phyloP scores from a whole-genome alignment of 2,329 filamentous ascomycete genomes.

The Paraphaeosphaeria minitans region DNA sequence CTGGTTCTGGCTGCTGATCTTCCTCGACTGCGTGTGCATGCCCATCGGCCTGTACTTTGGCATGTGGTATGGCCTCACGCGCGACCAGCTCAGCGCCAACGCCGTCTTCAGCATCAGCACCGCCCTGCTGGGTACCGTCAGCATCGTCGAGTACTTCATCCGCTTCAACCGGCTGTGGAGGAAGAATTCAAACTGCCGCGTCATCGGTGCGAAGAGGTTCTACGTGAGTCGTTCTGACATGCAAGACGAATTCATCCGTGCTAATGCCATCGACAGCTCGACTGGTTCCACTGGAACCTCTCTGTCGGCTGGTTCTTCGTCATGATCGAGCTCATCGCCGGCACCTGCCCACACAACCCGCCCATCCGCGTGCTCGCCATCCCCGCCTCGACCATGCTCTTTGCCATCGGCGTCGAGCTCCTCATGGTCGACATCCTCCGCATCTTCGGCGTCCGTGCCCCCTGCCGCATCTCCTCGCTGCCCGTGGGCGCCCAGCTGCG shows the following conservation, averaged over 20 bases:
- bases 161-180: slow-evolving; percentile 57
- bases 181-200: slow-evolving; percentile 58
- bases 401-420: slow-evolving; percentile 58
- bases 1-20: slow-evolving; percentile 64
- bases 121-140: slow-evolving; percentile 57
- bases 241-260: too few species aligned
- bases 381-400: slow-evolving; percentile 58
- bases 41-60: slow-evolving; percentile 66
- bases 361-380: slow-evolving; percentile 61
- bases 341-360: slow-evolving; percentile 53
- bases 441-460: slow-evolving; percentile 51
- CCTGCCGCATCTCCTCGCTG: slow-evolving; percentile 59
- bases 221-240: slow-evolving; percentile 36
- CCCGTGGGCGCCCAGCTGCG: slow-evolving; percentile 57
- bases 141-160: slow-evolving; percentile 60
- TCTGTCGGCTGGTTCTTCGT: slow-evolving; percentile 60
- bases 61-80: slow-evolving; percentile 61
- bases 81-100: slow-evolving; percentile 53
- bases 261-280: slow-evolving; percentile 48
- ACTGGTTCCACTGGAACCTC: slow-evolving; percentile 65
- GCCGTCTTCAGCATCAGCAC: slow-evolving; percentile 61
- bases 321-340: slow-evolving; percentile 62
- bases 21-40: slow-evolving; percentile 63
- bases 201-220: slow-evolving; percentile 53
- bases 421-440: slow-evolving; percentile 57